Evolutionary conservation across 305 asterid species (phyloP).

Genomic region (Fraxinus ornus): DNA sequence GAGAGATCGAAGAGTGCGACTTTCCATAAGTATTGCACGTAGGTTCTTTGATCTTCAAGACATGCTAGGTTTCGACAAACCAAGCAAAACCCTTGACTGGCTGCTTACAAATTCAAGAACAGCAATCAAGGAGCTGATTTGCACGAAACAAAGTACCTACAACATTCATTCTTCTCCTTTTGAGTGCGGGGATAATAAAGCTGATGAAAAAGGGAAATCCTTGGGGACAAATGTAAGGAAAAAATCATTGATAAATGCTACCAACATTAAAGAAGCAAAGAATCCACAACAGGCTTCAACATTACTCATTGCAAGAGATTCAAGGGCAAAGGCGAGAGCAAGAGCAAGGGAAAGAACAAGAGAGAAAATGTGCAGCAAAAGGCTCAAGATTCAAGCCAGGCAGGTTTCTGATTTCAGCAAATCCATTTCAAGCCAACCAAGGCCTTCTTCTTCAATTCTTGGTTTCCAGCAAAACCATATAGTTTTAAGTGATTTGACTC

Average conservation of each 20-base stretch:
- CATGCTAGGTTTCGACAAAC: slow-evolving; percentile 68
- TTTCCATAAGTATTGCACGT: slow-evolving; percentile 72
- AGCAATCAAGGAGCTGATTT: slow-evolving; percentile 54
- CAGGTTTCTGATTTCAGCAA: slow-evolving; percentile 14
- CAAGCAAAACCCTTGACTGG: slow-evolving; percentile 92
- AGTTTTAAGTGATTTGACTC: slow-evolving; percentile 21
- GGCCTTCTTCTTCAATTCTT: slow-evolving; percentile 24
- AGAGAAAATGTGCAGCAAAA: slow-evolving; percentile 51
- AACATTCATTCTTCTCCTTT: slow-evolving; percentile 11
- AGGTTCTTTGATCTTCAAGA: slow-evolving; percentile 88
- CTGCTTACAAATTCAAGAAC: slow-evolving; percentile 56
- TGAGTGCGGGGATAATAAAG: slow-evolving; percentile 26
- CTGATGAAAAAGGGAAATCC: background rate
- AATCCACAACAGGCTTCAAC: background rate
- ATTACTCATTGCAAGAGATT: slow-evolving; percentile 35
- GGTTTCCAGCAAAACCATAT: slow-evolving; percentile 39
- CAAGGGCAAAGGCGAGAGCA: slow-evolving; percentile 78
- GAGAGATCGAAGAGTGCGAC: slow-evolving; percentile 72
- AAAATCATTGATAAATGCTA: background rate
- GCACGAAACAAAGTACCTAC: slow-evolving; percentile 17
- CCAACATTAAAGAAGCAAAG: background rate
- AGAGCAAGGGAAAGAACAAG: slow-evolving; percentile 86
- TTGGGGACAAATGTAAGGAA: background rate
- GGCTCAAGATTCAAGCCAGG: background rate
- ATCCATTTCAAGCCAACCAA: slow-evolving; percentile 7